Evolutionary conservation across 257 asterid genomes (phyloP).

Genomic region (Scutellaria baicalensis): DNA sequence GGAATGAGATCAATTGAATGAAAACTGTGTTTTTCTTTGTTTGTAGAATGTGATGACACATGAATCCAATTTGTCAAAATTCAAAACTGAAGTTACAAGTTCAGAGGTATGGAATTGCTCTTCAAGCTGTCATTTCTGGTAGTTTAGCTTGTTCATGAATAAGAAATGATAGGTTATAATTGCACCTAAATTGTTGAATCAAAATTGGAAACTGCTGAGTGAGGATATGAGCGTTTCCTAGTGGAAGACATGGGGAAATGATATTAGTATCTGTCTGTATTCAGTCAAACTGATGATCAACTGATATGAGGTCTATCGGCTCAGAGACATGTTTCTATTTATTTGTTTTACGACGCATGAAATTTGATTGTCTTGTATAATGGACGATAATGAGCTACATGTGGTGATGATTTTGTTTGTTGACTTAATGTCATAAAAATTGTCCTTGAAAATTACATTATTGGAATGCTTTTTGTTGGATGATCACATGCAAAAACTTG

Average conservation of each 20-base stretch:
- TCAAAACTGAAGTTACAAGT: slow-evolving; percentile 69
- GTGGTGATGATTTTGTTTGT: not conserved
- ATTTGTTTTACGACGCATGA: not conserved
- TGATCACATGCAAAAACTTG: not conserved
- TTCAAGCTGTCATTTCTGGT: not conserved
- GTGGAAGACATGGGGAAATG: not conserved
- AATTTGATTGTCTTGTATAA: not conserved
- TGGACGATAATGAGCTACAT: not conserved
- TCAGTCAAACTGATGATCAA: not conserved
- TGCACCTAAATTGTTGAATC: not conserved
- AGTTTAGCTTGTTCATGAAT: not conserved
- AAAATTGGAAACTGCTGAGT: not conserved
- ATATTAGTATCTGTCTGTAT: not conserved
- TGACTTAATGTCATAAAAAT: not conserved
- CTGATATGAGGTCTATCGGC: not conserved
- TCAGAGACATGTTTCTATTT: not conserved
- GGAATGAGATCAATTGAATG: not conserved
- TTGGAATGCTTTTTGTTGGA: not conserved
- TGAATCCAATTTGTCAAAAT: slow-evolving; percentile 66
- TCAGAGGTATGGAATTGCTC: slow-evolving; percentile 47
- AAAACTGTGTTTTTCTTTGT: not conserved
- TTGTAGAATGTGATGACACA: slow-evolving; percentile 77
- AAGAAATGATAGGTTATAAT: not conserved
- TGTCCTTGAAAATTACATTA: not conserved
- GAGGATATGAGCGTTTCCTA: not conserved